A percentile compares a stretch with the other conserved stretches of the same genome.
phyloP scores from a whole-genome alignment of 2,329 filamentous ascomycete species.

The Epichloe uncinata region DNA sequence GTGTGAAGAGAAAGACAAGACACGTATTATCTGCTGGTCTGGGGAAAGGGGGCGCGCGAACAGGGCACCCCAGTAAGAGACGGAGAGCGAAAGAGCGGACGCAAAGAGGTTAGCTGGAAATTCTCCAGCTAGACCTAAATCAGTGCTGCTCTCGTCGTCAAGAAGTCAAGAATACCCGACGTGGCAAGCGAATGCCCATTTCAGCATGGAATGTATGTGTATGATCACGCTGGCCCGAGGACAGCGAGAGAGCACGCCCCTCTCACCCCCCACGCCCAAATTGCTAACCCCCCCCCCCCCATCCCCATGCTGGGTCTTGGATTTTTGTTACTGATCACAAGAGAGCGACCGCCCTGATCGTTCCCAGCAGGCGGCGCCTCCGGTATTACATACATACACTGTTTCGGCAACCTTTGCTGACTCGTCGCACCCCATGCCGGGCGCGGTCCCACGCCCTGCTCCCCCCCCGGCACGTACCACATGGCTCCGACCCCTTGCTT shows the following conservation, averaged over 20 bases:
- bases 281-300: too few relatives aligned
- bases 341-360: neutral
- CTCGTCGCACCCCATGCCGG: neutral
- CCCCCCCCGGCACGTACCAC: slow-evolving; percentile 3
- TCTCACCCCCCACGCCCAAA: neutral
- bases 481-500: slow-evolving; percentile 5
- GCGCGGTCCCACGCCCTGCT: neutral
- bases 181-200: too few relatives aligned
- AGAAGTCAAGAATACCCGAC: too few relatives aligned
- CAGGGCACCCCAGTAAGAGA: neutral
- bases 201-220: neutral
- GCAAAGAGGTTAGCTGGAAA: neutral
- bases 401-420: neutral
- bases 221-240: neutral
- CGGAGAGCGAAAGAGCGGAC: neutral
- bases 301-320: neutral
- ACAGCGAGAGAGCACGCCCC: neutral
- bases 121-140: neutral
- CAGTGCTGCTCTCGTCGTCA: too few relatives aligned
- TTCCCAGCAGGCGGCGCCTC: neutral
- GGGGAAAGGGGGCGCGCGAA: neutral
- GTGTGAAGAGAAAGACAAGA: neutral
- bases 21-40: neutral
- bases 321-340: slow-evolving; percentile 4
- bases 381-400: neutral